Base-by-base conservation (phyloP, 768 basidiomycete species). In the Boletus subparvulus region DNA sequence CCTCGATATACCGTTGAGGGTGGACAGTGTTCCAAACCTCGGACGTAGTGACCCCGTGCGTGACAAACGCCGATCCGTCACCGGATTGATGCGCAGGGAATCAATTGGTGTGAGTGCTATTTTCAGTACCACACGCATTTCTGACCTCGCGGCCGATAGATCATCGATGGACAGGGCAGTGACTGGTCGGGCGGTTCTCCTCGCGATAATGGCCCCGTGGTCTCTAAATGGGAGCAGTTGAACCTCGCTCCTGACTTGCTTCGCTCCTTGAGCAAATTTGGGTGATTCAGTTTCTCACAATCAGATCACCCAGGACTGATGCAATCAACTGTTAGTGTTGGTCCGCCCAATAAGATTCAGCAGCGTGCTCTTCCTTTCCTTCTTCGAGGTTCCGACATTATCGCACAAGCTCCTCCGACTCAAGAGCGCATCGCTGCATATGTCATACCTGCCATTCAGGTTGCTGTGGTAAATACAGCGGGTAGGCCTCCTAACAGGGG, bases 311-410 rank as follows among this genome's bases (percentile, higher is more conserved):
- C 55, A 19, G 24, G 37, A 45, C 64, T 71, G 48, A 69, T 46
- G 30, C 30, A 54, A 16, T 45, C 41, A 30, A 43, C n/a, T 44
- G 7, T 26, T 65, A 95, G 94, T 41, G 88, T 98, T 59, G 95
- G 96, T 1, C 97, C 97, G 2, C 97, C 97, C 7, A 98, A 98
- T 74, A 99, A 99, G 78, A 97, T 99, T 62, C 97, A 98, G 74
- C 94, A 96, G 68, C 84, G 96, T 47, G 95, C 97, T 44, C 78
- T 99, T 48, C 97, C 97, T 8, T 98, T 98, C 76, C 84, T 99
- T 56, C 80, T 98, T 35, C 84, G 89, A 50, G 95, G 94, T 9
- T 85, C 93, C 37, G 97, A 99, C 65, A 98, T 98, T 67, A 98
- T 99, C 66, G 95, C 96, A 10, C 97, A 99, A 74, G 97, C 96